Evolutionary conservation across 768 basidiomycete genomes (phyloP).

Genomic region (Pisolithus microcarpus): DNA sequence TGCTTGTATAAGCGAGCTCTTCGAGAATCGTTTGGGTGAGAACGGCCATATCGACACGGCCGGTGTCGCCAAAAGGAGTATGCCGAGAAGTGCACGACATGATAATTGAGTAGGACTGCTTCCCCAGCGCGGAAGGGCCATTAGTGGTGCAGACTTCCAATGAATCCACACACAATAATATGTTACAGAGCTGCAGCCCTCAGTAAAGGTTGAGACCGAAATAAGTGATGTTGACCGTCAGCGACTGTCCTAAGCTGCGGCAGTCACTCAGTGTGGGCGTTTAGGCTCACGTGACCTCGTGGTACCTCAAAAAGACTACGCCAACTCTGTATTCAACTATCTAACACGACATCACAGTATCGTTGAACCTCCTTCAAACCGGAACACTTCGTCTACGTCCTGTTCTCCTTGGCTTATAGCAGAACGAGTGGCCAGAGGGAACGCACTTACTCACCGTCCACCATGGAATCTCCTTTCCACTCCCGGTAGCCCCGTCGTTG

Average conservation of each 20-base stretch:
- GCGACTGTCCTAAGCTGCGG: no score
- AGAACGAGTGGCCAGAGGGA: neutral
- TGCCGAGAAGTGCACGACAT: constrained; percentile 7
- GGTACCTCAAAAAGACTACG: no score
- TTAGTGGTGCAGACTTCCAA: neutral
- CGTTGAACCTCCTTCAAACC: constrained; percentile 44
- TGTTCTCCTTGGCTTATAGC: constrained; percentile 11
- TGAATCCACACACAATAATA: neutral
- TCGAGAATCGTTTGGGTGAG: constrained; percentile 74
- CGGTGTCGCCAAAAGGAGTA: constrained; percentile 15
- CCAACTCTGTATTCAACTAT: no score
- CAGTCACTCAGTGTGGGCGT: no score
- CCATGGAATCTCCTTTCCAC: constrained; percentile 65
- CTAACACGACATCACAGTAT: neutral
- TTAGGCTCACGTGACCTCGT: no score
- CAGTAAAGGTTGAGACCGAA: no score
- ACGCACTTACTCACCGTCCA: constrained; percentile 41
- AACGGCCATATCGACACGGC: constrained; percentile 67
- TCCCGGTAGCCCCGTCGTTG: constrained; percentile 60
- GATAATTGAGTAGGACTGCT: neutral
- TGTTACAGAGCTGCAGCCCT: no score
- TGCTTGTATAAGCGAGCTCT: constrained; percentile 72
- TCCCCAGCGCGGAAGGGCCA: neutral
- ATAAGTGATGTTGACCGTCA: no score
- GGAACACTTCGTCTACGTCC: constrained; percentile 61